Conservation (phyloP, 805 yeast species). For the Kurtzmaniella fragi region DNA sequence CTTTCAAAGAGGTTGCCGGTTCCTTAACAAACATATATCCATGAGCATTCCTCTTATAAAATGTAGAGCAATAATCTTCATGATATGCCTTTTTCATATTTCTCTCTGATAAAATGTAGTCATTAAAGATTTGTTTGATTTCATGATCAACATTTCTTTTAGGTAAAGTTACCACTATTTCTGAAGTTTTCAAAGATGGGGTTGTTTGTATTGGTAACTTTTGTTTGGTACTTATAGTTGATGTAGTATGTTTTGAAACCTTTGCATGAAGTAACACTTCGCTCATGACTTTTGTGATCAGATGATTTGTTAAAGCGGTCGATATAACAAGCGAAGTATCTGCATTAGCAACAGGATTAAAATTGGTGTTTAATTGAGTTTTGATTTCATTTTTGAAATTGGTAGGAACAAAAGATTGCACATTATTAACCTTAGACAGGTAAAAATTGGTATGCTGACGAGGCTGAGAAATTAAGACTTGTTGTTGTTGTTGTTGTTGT, state of each 20-base stretch:
- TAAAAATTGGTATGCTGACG: constrained; percentile 1
- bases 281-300: background rate
- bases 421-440: constrained; percentile 2
- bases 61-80: constrained; percentile 26
- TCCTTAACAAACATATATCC: constrained; percentile 34
- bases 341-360: background rate
- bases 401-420: constrained; percentile 3
- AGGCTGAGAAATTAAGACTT: background rate
- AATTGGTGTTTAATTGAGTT: background rate
- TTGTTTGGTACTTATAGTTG: background rate
- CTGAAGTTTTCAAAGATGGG: no score
- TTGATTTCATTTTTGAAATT: background rate
- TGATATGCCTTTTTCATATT: constrained; percentile 6
- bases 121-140: background rate
- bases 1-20: constrained; percentile 22
- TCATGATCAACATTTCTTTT: no score
- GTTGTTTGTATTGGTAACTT: no score
- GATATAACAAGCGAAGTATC: background rate
- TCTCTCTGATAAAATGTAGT: constrained; percentile 1
- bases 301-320: background rate
- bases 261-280: background rate
- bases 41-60: constrained; percentile 26
- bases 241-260: background rate
- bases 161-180: no score
- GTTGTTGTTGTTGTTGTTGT: background rate